Conservation (phyloP, 129 eudicot species). For the Apium graveolens region DNA sequence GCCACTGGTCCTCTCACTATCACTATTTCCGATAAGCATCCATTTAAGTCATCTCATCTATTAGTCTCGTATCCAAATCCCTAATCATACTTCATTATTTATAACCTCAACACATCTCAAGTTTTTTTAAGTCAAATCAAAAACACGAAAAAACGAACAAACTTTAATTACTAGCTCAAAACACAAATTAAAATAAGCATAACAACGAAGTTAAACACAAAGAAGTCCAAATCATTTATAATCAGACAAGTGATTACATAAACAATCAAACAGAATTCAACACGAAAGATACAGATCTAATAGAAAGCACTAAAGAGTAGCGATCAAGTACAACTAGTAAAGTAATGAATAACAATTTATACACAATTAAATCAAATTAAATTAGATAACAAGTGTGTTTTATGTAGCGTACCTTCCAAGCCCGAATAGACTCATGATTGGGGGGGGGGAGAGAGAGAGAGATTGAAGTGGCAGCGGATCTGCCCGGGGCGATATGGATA, state of each 20-base stretch:
- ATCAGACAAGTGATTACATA: not conserved
- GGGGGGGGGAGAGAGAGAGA: constrained; percentile 6
- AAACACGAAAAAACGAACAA: not conserved
- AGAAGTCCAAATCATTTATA: not conserved
- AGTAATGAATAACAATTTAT: not conserved
- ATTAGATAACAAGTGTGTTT: not conserved
- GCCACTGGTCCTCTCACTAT: not conserved
- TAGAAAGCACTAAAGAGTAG: not conserved
- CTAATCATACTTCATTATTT: not conserved
- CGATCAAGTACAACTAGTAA: not conserved
- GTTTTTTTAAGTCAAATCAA: not conserved
- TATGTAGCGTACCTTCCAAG: constrained; percentile 57
- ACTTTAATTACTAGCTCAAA: not conserved
- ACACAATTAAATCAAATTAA: not conserved
- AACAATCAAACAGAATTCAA: not conserved
- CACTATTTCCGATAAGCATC: not conserved
- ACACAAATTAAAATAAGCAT: not conserved
- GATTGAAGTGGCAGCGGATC: constrained; percentile 6
- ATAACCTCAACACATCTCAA: not conserved
- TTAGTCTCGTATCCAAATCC: not conserved
- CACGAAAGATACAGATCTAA: not conserved
- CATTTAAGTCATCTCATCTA: not conserved
- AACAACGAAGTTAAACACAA: not conserved
- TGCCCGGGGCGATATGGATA: not conserved
- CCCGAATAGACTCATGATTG: constrained; percentile 85